These are phyloP conservation scores for Elsinoe fawcettii DNA, from an alignment of 2,329 filamentous ascomycete species.

Conservation along the genomic window DNA sequence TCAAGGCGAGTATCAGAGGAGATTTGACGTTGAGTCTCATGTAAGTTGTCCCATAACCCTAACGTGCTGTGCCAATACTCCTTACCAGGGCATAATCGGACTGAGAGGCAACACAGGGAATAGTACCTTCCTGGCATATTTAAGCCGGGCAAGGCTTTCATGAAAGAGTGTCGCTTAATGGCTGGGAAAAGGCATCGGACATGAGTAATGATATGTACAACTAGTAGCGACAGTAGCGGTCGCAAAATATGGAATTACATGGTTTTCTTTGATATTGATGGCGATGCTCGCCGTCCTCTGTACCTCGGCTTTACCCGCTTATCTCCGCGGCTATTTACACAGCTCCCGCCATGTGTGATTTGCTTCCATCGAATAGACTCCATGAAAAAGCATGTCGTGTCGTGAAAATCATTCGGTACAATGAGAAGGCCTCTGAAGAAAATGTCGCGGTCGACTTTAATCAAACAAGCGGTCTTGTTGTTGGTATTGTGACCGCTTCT, in stretches of 20 bases:
- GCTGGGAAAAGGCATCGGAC: neutral
- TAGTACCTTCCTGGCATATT: neutral
- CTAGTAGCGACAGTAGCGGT: neutral
- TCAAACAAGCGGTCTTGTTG: no score
- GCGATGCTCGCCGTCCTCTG: neutral
- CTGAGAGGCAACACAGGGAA: conserved; percentile 2
- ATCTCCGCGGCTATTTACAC: neutral
- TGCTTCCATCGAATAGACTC: neutral
- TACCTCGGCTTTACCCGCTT: neutral
- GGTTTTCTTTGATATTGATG: neutral
- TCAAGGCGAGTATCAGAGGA: conserved; percentile 79
- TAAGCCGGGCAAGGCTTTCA: neutral
- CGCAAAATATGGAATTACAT: neutral
- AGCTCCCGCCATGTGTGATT: neutral
- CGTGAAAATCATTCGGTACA: no score
- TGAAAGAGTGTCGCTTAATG: neutral
- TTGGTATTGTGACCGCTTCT: neutral
- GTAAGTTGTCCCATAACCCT: conserved; percentile 44
- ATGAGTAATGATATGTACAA: conserved; percentile 13
- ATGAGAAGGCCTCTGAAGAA: no score
- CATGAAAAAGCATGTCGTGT: neutral
- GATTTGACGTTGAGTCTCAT: conserved; percentile 71
- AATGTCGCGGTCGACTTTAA: no score
- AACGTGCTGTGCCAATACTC: conserved; percentile 16
- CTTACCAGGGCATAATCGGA: conserved; percentile 12